Evolutionary conservation across 1,284 basidiomycete species (phyloP).

Genomic region (Anthracocystis panici-leucophaei): DNA sequence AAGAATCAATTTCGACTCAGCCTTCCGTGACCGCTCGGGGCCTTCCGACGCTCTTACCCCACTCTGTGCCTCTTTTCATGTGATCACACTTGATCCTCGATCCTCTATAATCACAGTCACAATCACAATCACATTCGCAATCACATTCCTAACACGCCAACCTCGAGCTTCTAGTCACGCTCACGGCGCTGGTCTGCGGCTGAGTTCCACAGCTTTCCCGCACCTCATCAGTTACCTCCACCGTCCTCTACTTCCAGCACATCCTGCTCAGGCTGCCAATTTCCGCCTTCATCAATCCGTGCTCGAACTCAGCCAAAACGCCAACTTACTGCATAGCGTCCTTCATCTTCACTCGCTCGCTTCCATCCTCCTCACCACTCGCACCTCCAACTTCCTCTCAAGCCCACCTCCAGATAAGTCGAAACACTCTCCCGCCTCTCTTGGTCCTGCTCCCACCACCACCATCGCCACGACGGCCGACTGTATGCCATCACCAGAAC

Average conservation of each 20-base stretch:
- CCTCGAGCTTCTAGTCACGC: neutral
- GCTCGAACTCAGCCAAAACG: constrained; percentile 1
- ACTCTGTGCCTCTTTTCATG: neutral
- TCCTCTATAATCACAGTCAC: constrained; percentile 19
- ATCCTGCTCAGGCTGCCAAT: neutral
- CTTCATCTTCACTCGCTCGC: neutral
- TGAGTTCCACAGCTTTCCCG: neutral
- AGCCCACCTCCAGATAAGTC: neutral
- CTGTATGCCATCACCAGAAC: neutral
- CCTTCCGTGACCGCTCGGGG: constrained; percentile 2
- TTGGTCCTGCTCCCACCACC: neutral
- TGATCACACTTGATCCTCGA: constrained; percentile 16
- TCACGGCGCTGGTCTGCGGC: neutral
- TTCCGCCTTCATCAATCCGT: neutral
- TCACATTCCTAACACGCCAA: neutral
- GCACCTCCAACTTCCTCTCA: neutral
- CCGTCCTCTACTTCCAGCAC: too few relatives aligned
- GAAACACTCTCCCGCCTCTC: neutral
- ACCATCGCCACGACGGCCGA: neutral
- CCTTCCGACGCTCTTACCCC: constrained; percentile 16
- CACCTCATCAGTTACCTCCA: constrained; percentile 6
- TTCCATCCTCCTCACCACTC: neutral
- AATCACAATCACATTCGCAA: neutral
- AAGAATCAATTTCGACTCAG: neutral
- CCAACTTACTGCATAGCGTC: neutral